Evolutionary conservation across 768 basidiomycete species (phyloP).

Genomic region (Clitopilus hobsonii): DNA sequence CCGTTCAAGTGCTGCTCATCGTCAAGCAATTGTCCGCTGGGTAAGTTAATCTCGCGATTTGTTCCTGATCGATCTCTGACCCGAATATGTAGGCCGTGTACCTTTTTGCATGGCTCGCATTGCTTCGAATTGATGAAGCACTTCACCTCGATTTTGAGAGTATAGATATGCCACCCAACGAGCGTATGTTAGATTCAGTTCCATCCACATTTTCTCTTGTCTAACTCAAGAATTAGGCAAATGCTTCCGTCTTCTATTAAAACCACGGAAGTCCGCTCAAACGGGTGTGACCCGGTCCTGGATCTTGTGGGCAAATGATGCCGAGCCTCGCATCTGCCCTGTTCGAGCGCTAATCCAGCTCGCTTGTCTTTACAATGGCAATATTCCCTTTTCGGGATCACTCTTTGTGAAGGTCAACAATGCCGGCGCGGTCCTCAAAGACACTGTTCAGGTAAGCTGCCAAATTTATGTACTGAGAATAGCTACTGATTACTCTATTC

Average conservation of each 20-base stretch:
- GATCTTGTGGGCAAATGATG: slow-evolving; percentile 13
- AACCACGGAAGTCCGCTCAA: slow-evolving; percentile 11
- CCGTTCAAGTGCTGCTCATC: background rate
- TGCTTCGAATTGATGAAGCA: slow-evolving; percentile 14
- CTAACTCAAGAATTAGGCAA: too few species aligned
- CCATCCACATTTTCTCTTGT: too few species aligned
- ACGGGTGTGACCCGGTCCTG: slow-evolving; percentile 12
- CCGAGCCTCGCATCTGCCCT: slow-evolving; percentile 12
- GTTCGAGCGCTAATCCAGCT: slow-evolving; percentile 11
- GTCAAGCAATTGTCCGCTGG: too few species aligned
- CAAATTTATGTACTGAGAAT: background rate
- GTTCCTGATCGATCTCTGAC: background rate
- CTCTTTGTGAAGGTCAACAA: slow-evolving; percentile 9
- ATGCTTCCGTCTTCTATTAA: too few species aligned
- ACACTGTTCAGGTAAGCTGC: background rate
- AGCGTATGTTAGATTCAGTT: too few species aligned
- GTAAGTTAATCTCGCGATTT: too few species aligned
- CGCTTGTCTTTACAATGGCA: slow-evolving; percentile 7
- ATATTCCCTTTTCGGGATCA: slow-evolving; percentile 1
- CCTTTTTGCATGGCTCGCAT: slow-evolving; percentile 14
- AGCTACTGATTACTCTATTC: too few species aligned
- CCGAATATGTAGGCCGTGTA: slow-evolving; percentile 10
- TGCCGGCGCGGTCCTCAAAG: background rate
- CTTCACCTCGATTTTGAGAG: slow-evolving; percentile 10
- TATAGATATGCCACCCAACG: slow-evolving; percentile 10